Evolutionary conservation across 202 grass and related monocot genomes (phyloP), one percentile per base, ranked within the genome.

Genomic region (Digitaria exilis): DNA sequence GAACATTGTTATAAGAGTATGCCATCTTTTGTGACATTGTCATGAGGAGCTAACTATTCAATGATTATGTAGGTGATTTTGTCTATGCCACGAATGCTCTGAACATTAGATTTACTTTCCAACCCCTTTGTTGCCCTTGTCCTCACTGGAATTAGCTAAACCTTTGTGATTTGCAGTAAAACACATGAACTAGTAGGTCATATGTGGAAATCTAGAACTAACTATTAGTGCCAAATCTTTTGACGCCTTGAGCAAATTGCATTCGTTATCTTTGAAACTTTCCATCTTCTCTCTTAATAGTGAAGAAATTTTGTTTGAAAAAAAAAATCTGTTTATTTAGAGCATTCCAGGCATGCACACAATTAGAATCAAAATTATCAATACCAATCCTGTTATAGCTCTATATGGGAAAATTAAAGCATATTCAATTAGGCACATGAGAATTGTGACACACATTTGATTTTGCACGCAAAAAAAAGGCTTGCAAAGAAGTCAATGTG

Each of bases 1-100:
- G 7, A 35, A 13, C n/a, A 50, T 71, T 15, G 25, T 49, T 65
- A 28, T 80, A 51, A 13, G n/a, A n/a, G n/a, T 68, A 16, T 39
- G 5, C 35, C 25, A 48, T 49, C 28, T 30, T 30, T 21, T 81
- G 7, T 85, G 21, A 64, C 18, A 14, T 67, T 61, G 2, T 79
- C 44, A 76, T 22, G 57, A 46, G 25, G 52, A 88, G 31, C 56
- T 88, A 82, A 64, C 25, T 60, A 59, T 26, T 61, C 58, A 2
- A 6, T 13, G 26, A 61, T 30, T 30, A 61, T 54, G 4, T 16
- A 30, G 4, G 15, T 28, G 57, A 28, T 15, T 57, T 57, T 58
- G 55, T 26, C 11, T 28, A 6, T 59, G 56, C 25, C 7, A 59
- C 1, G 1, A 60, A 46, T 77, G 62, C 19, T 68, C 14, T 50